Evolutionary conservation across 148 eudicot genomes (phyloP).

Genomic region (Camellia lanceoleosa): DNA sequence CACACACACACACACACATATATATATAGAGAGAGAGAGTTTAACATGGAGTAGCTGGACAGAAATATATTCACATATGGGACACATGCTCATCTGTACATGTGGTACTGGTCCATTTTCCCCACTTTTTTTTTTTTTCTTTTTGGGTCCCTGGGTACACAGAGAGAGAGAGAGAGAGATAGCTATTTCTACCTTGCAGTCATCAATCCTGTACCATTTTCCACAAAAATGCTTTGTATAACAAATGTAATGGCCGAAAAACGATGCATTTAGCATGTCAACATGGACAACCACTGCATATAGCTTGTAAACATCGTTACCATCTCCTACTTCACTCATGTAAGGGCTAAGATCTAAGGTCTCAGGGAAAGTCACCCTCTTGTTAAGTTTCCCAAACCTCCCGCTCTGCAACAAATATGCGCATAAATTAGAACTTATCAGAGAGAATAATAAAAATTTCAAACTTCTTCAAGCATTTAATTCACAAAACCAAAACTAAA

Average conservation of each 20-base stretch:
- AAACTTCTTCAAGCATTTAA: background rate
- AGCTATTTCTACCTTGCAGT: conserved; percentile 60
- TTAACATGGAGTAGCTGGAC: no score
- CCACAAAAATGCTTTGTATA: conserved; percentile 74
- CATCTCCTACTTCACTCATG: conserved; percentile 75
- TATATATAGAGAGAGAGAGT: no score
- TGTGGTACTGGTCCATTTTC: background rate
- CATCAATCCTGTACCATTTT: conserved; percentile 89
- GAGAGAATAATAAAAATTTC: background rate
- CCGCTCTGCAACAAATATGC: conserved; percentile 57
- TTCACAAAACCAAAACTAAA: background rate
- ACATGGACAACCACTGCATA: conserved; percentile 91
- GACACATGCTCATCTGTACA: background rate
- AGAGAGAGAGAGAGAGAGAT: background rate
- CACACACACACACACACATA: no score
- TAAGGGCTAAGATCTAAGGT: conserved; percentile 72
- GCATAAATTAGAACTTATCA: conserved; percentile 2
- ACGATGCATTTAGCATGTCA: conserved; percentile 96
- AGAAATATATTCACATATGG: background rate
- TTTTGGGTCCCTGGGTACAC: background rate
- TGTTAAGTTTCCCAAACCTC: conserved; percentile 91
- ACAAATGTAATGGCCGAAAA: conserved; percentile 90
- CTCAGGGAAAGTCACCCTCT: conserved; percentile 78
- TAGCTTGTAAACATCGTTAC: conserved; percentile 58
- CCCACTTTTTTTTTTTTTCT: background rate